Conservation (phyloP, 225 moss, liverwort and hornwort genomes). For the Lunularia cruciata region DNA sequence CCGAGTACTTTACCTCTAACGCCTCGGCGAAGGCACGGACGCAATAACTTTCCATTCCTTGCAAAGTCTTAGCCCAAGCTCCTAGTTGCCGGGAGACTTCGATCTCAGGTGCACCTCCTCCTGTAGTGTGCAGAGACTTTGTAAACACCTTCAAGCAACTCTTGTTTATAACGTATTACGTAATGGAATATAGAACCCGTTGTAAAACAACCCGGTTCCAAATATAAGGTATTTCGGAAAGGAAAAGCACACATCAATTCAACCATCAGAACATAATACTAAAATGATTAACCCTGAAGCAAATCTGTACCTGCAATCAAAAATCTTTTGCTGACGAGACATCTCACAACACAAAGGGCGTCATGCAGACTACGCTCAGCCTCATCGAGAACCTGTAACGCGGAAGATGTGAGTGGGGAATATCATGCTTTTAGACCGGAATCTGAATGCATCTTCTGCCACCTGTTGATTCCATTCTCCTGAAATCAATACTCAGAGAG, state of each 20-base stretch:
- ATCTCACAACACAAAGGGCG: slow-evolving; percentile 83
- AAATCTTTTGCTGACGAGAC: slow-evolving; percentile 72
- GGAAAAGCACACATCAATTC: too few relatives aligned
- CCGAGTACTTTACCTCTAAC: slow-evolving; percentile 58
- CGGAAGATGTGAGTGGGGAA: too few relatives aligned
- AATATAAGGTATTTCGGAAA: too few relatives aligned
- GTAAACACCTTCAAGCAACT: neutral
- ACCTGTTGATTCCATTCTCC: too few relatives aligned
- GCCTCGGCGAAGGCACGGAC: slow-evolving; percentile 93
- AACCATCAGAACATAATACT: too few relatives aligned
- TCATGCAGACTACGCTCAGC: slow-evolving; percentile 90
- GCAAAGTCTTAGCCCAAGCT: slow-evolving; percentile 86
- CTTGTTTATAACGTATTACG: too few relatives aligned
- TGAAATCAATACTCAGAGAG: too few relatives aligned
- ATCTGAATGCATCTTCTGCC: too few relatives aligned
- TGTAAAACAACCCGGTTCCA: too few relatives aligned
- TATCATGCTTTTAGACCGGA: too few relatives aligned
- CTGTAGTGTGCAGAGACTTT: slow-evolving; percentile 29
- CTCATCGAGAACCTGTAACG: slow-evolving; percentile 70
- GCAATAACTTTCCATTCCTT: slow-evolving; percentile 97
- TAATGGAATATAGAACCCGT: too few relatives aligned
- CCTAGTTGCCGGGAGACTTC: slow-evolving; percentile 94
- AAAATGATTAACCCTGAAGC: neutral
- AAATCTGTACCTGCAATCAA: slow-evolving; percentile 63
- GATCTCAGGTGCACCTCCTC: slow-evolving; percentile 96